Conservation (phyloP, 495 filamentous ascomycete species). For the Geoglossum glabrum region DNA sequence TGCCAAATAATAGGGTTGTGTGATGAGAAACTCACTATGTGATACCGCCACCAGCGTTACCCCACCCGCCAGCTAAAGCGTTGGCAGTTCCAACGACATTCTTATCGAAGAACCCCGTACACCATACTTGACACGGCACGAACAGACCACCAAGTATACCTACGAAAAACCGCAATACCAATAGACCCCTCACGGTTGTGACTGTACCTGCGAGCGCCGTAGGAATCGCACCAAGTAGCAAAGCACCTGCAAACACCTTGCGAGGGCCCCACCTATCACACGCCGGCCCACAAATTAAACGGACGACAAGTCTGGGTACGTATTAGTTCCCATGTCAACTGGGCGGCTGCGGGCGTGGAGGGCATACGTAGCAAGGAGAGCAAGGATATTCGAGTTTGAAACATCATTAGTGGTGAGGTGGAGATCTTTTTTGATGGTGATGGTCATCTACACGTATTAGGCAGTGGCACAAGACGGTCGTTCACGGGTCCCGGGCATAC, state of each 20-base stretch:
- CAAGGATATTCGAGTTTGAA: conserved; percentile 82
- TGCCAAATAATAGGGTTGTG: neutral
- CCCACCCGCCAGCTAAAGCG: conserved; percentile 65
- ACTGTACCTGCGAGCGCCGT: conserved; percentile 68
- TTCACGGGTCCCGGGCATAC: conserved; percentile 17
- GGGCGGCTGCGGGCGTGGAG: neutral
- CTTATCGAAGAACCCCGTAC: conserved; percentile 89
- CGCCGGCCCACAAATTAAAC: conserved; percentile 60
- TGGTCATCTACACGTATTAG: conserved; percentile 34
- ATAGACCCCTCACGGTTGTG: conserved; percentile 44
- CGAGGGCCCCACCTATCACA: conserved; percentile 78
- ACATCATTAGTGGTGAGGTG: conserved; percentile 49
- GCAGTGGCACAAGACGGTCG: neutral
- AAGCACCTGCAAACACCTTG: conserved; percentile 52
- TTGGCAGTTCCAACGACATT: conserved; percentile 86
- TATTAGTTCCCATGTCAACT: neutral
- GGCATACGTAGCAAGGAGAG: conserved; percentile 66
- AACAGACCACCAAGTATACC: conserved; percentile 83
- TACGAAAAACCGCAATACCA: conserved; percentile 73
- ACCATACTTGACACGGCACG: conserved; percentile 93
- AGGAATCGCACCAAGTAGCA: conserved; percentile 61
- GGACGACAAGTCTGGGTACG: conserved; percentile 47
- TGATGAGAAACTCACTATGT: conserved; percentile 25
- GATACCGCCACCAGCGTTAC: conserved; percentile 83
- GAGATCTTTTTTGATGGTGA: conserved; percentile 62